Percentiles rank a stretch among this genome's conserved stretches.
These are phyloP conservation scores for Fusarium poae DNA, from an alignment of 2,329 filamentous ascomycete species.

Conservation along the genomic window DNA sequence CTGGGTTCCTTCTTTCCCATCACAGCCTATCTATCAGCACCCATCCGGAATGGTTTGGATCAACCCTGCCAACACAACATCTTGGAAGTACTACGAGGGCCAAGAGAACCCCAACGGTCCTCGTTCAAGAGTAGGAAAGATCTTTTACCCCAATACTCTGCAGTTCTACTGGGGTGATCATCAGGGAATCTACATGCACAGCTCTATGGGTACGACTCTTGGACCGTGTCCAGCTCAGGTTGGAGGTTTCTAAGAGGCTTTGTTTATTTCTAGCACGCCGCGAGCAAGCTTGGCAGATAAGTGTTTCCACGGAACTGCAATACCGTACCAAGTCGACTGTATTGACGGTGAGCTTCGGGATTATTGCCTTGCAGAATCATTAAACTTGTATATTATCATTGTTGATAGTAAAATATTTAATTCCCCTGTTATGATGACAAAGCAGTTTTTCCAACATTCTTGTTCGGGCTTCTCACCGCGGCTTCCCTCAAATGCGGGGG, in stretches of 20 bases:
- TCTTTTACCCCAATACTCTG: background rate
- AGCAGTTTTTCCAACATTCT: background rate
- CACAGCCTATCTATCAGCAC: background rate
- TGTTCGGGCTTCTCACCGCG: conserved; percentile 6
- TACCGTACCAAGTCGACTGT: no score
- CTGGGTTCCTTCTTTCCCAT: background rate
- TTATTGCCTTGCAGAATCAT: no score
- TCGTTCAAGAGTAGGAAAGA: background rate
- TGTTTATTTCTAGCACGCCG: no score
- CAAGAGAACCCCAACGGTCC: background rate
- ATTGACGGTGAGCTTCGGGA: no score
- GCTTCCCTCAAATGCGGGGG: conserved; percentile 28
- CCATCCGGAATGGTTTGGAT: background rate
- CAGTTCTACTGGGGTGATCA: background rate
- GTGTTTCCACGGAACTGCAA: no score
- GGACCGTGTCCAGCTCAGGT: background rate
- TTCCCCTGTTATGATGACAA: background rate
- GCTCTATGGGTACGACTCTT: background rate
- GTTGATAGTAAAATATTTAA: background rate
- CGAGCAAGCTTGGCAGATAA: no score
- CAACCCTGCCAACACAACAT: background rate
- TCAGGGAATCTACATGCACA: background rate
- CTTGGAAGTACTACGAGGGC: background rate
- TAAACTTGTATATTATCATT: background rate
- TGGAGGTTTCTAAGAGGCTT: background rate